Conservation (phyloP, 345 rosid species). For the Aquilaria malaccensis region DNA sequence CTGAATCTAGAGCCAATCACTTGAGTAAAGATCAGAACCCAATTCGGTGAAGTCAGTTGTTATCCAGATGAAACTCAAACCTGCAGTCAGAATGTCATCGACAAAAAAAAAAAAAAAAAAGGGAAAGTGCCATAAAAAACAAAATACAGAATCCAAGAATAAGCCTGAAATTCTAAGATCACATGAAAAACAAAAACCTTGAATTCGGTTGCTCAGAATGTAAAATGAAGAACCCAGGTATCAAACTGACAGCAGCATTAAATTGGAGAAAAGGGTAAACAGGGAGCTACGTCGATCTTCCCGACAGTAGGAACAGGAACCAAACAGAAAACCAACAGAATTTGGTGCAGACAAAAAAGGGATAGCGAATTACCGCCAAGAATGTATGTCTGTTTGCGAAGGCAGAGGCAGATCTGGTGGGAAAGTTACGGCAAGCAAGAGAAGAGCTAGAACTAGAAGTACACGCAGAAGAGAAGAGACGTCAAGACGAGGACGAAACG, state of each 20-base stretch:
- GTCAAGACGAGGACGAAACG: conserved; percentile 46
- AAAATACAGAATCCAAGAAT: background rate
- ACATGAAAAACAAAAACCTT: too few relatives aligned
- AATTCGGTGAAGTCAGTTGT: conserved; percentile 1
- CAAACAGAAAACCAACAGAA: conserved; percentile 3
- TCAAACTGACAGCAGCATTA: conserved; percentile 1
- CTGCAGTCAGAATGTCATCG: background rate
- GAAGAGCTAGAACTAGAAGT: conserved; percentile 16
- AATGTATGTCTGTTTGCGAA: conserved; percentile 36
- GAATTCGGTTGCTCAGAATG: too few relatives aligned
- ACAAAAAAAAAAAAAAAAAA: conserved; percentile 1
- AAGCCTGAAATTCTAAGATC: too few relatives aligned
- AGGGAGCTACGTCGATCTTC: background rate
- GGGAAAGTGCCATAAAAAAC: conserved; percentile 9
- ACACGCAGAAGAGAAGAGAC: conserved; percentile 8
- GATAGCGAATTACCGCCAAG: conserved; percentile 27
- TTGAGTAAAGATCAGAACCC: too few relatives aligned
- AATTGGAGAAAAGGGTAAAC: background rate
- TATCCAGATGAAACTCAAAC: conserved; percentile 7
- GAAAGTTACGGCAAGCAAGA: conserved; percentile 17
- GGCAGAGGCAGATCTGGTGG: conserved; percentile 48
- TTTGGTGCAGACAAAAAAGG: conserved; percentile 6
- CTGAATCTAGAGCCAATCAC: too few relatives aligned
- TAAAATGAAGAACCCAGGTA: too few relatives aligned
- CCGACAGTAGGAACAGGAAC: conserved; percentile 6